Percentiles rank a stretch among this genome's conserved stretches.
These are phyloP conservation scores for Chamaecyparis obtusa DNA, from an alignment of 75 land plant species.

Conservation along the genomic window DNA sequence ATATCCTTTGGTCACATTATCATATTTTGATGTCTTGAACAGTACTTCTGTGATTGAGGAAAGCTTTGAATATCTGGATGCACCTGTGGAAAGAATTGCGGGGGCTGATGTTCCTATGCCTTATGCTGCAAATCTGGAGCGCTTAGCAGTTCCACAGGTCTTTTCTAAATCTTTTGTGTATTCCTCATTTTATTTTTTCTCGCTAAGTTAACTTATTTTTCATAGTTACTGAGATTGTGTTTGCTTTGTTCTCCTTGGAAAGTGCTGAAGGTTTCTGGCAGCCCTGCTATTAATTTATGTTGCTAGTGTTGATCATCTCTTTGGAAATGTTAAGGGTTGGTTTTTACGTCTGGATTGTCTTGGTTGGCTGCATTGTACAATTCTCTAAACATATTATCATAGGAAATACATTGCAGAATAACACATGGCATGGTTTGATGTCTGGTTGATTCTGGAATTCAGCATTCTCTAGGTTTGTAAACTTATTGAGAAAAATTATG, in stretches of 20 bases:
- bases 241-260: background rate
- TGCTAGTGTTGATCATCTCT: background rate
- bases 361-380: background rate
- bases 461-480: background rate
- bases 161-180: background rate
- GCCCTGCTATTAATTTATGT: background rate
- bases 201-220: background rate
- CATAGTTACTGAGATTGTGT: background rate
- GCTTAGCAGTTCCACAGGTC: slow-evolving; percentile 97
- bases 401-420: background rate
- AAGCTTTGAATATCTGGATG: slow-evolving; percentile 94
- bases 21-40: slow-evolving; percentile 7
- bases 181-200: background rate
- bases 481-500: background rate
- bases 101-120: slow-evolving; percentile 99
- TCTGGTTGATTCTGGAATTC: background rate
- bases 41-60: slow-evolving; percentile 86
- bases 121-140: slow-evolving; percentile 92
- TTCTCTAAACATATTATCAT: background rate
- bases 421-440: background rate
- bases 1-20: background rate
- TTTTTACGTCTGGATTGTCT: background rate
- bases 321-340: background rate
- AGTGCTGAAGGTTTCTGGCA: background rate
- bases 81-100: slow-evolving; percentile 83